phyloP scores from a whole-genome alignment of 225 moss, liverwort and hornwort genomes.

The Asterella californica region DNA sequence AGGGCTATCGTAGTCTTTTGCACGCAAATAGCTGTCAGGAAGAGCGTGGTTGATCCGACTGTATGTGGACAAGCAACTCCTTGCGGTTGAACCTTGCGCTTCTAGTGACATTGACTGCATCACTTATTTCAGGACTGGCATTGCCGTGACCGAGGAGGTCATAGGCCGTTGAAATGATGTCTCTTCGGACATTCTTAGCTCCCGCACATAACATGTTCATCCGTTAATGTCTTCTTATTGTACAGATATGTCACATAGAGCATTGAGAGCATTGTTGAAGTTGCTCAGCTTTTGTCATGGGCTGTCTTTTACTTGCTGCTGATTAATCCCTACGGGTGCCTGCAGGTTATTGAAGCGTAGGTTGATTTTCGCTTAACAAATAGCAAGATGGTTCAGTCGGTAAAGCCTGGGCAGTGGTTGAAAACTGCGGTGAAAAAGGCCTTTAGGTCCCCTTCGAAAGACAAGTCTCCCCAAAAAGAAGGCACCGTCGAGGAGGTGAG shows the following conservation, averaged over 20 bases:
- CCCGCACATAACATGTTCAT: neutral
- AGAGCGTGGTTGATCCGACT: neutral
- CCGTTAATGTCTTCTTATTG: neutral
- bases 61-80: neutral
- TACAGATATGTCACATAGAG: neutral
- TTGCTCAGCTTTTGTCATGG: neutral
- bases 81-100: neutral
- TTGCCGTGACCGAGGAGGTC: neutral
- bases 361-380: neutral
- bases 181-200: neutral
- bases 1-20: neutral
- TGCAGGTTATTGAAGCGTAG: constrained; percentile 23
- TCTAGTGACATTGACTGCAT: neutral
- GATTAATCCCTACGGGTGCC: neutral
- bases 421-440: constrained; percentile 39
- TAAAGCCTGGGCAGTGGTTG: constrained; percentile 38
- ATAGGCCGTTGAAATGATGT: neutral
- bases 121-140: neutral
- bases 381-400: constrained; percentile 46
- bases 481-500: constrained; percentile 27
- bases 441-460: constrained; percentile 45
- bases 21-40: neutral
- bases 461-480: constrained; percentile 32
- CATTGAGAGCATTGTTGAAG: no score
- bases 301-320: neutral